Evolutionary conservation across 2,329 filamentous ascomycete genomes (phyloP).

Genomic region (Penicillium sp.): DNA sequence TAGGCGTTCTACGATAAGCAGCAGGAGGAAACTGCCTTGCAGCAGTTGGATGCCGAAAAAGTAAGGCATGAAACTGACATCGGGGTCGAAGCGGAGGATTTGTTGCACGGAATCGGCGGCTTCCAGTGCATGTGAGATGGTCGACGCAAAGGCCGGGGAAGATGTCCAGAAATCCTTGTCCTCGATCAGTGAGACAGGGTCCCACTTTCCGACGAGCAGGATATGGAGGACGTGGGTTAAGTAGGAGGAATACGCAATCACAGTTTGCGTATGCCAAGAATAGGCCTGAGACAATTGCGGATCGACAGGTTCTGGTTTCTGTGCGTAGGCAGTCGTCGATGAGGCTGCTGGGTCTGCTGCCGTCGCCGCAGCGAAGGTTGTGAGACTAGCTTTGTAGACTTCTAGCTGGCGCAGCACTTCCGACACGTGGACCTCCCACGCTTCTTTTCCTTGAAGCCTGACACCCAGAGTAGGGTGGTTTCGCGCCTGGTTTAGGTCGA

Average conservation of each 20-base stretch:
- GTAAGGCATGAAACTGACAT: constrained; percentile 93
- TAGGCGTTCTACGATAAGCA: constrained; percentile 85
- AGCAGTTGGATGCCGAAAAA: constrained; percentile 93
- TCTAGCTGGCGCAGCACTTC: constrained; percentile 80
- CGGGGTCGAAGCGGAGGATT: constrained; percentile 86
- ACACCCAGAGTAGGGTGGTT: constrained; percentile 84
- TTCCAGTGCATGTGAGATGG: constrained; percentile 82
- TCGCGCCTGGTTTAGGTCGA: constrained; percentile 82
- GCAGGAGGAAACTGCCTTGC: constrained; percentile 81
- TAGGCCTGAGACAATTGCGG: constrained; percentile 32
- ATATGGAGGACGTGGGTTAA: constrained; percentile 93
- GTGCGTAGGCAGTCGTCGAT: constrained; percentile 53
- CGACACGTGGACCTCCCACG: constrained; percentile 75
- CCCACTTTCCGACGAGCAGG: constrained; percentile 90
- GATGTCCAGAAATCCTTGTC: constrained; percentile 94
- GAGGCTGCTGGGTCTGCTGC: constrained; percentile 27
- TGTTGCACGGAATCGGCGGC: constrained; percentile 83
- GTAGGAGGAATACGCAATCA: constrained; percentile 84
- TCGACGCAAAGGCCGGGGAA: constrained; percentile 79
- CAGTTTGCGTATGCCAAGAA: constrained; percentile 70
- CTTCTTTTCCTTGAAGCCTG: constrained; percentile 66
- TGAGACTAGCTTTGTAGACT: constrained; percentile 74
- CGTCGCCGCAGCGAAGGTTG: constrained; percentile 28
- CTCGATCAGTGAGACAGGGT: constrained; percentile 87
- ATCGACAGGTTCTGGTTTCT: constrained; percentile 50